Conservation (phyloP, 1,284 basidiomycete species). For the Entoloma clypeatum region DNA sequence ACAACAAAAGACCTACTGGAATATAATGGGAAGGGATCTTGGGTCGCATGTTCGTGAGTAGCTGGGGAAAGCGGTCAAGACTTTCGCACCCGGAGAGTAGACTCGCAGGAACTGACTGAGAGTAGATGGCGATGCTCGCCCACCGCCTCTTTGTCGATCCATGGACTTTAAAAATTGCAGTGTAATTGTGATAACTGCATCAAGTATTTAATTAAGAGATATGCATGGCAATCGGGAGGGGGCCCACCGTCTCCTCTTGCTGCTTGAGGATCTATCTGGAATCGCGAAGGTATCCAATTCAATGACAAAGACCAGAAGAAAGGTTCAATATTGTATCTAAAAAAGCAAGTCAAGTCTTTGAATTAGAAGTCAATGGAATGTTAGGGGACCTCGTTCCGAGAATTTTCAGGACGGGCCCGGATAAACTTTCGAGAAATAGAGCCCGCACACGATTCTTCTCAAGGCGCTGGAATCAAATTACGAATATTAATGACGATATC, state of each 20-base stretch:
- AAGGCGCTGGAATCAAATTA: too few species aligned
- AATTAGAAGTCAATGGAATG: neutral
- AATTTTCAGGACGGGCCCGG: too few species aligned
- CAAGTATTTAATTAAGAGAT: neutral
- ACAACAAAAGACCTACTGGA: conserved; percentile 26
- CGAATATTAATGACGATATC: too few species aligned
- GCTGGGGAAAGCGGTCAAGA: conserved; percentile 4
- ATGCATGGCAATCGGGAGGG: neutral
- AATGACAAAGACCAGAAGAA: conserved; percentile 45
- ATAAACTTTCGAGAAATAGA: too few species aligned
- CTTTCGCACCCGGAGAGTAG: neutral
- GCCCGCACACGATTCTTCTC: too few species aligned
- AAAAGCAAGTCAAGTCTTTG: conserved; percentile 1
- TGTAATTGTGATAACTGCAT: conserved; percentile 29
- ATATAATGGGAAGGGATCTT: conserved; percentile 42
- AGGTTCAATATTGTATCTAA: conserved; percentile 44
- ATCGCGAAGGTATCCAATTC: conserved; percentile 48
- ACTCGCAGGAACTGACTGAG: conserved; percentile 12
- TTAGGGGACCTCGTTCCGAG: too few species aligned
- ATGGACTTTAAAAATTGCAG: conserved; percentile 20
- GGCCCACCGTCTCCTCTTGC: conserved; percentile 39
- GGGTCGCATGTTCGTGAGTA: conserved; percentile 46
- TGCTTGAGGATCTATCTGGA: conserved; percentile 36
- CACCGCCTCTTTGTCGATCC: conserved; percentile 1
- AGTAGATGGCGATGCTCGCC: conserved; percentile 9